These are phyloP conservation scores for Mariannaea sp. DNA, from an alignment of 2,329 filamentous ascomycete genomes.

Conservation along the genomic window DNA sequence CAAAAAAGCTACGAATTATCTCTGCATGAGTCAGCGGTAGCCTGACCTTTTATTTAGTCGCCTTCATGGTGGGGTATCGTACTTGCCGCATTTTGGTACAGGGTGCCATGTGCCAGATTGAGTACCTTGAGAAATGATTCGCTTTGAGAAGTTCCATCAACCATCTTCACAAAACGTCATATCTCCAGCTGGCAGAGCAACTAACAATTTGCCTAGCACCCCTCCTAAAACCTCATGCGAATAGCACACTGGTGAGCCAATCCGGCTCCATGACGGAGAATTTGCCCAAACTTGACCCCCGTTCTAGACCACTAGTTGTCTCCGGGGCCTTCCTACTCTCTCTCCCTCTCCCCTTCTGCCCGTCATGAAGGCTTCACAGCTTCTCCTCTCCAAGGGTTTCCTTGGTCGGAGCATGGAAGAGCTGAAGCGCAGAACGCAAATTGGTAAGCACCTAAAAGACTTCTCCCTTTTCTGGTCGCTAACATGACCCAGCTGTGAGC, in stretches of 20 bases:
- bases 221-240: constrained; percentile 28
- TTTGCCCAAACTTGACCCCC: not conserved
- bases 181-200: not conserved
- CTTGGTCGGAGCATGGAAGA: constrained; percentile 63
- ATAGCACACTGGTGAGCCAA: constrained; percentile 37
- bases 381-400: constrained; percentile 57
- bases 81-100: constrained; percentile 19
- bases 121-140: not conserved
- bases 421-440: constrained; percentile 59
- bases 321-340: no score
- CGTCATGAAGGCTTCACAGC: constrained; percentile 54
- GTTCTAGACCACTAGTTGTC: no score
- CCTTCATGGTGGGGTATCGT: not conserved
- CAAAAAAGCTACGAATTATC: not conserved
- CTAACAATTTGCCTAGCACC: not conserved
- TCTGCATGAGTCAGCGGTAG: no score
- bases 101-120: constrained; percentile 19
- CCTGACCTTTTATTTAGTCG: no score
- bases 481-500: constrained; percentile 60
- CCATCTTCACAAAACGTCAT: no score
- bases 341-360: not conserved
- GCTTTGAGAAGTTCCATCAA: no score
- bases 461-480: not conserved
- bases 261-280: constrained; percentile 28
- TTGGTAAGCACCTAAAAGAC: constrained; percentile 50